Conservation (phyloP, 495 filamentous ascomycete species). For the Xylaria palmicola region DNA sequence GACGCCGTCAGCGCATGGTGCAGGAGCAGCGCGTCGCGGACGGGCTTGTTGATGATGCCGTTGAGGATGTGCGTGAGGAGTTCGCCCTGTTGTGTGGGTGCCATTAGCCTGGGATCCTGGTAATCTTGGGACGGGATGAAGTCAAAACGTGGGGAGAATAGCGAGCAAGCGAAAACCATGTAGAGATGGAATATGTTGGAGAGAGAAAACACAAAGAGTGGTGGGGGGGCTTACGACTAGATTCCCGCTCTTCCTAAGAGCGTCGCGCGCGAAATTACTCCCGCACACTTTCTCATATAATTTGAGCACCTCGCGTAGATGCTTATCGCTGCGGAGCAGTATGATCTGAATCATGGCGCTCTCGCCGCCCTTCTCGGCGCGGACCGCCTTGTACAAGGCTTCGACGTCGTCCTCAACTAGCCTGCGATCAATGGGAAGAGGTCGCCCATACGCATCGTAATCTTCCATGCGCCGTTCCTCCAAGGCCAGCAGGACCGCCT, state of each 20-base stretch:
- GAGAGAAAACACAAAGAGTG: conserved; percentile 3
- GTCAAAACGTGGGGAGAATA: too few relatives aligned
- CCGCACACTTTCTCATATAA: conserved; percentile 67
- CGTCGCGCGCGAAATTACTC: conserved; percentile 81
- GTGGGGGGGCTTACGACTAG: conserved; percentile 69
- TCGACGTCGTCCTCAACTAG: conserved; percentile 70
- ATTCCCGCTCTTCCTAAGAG: conserved; percentile 85
- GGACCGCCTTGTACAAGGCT: conserved; percentile 67
- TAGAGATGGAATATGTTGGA: too few relatives aligned
- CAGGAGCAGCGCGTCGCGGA: conserved; percentile 91
- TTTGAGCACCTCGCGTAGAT: conserved; percentile 75
- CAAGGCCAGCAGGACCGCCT: conserved; percentile 79
- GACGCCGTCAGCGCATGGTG: conserved; percentile 77
- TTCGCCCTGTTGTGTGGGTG: conserved; percentile 67
- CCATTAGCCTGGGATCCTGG: too few relatives aligned
- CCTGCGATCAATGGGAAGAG: conserved; percentile 42
- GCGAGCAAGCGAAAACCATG: too few relatives aligned
- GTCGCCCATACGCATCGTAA: conserved; percentile 47
- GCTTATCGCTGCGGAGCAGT: conserved; percentile 71
- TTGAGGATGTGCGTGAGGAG: conserved; percentile 94
- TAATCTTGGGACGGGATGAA: too few relatives aligned
- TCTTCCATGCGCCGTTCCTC: conserved; percentile 84
- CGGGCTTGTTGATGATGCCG: conserved; percentile 90
- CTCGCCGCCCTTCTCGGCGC: conserved; percentile 78
- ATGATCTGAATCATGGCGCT: conserved; percentile 87